Conservation (phyloP, 768 basidiomycete genomes). For the Rhodotorula diobovata region DNA sequence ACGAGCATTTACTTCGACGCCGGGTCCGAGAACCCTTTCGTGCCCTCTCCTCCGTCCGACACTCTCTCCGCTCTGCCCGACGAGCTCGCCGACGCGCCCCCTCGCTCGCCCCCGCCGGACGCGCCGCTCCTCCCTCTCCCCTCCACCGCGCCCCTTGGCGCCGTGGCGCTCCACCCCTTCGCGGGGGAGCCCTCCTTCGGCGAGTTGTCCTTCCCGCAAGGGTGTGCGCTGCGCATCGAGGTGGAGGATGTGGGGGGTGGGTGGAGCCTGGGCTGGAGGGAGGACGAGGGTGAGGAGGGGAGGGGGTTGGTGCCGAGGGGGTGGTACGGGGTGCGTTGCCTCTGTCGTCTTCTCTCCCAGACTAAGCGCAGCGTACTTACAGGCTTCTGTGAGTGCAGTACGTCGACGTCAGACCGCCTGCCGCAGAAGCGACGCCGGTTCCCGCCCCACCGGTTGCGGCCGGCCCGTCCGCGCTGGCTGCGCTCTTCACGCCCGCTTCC, state of each 20-base stretch:
- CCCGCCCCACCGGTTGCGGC: not conserved
- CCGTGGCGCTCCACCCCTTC: constrained; percentile 32
- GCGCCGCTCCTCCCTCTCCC: constrained; percentile 14
- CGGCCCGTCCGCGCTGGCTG: not conserved
- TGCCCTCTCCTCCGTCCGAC: not conserved
- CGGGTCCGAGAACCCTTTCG: constrained; percentile 17
- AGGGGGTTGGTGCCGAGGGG: constrained; percentile 35
- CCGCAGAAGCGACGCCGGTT: not conserved
- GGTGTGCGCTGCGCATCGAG: constrained; percentile 16
- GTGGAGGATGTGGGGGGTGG: constrained; percentile 31
- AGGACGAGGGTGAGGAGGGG: constrained; percentile 15
- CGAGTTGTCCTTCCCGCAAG: constrained; percentile 22
- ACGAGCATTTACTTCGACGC: constrained; percentile 25
- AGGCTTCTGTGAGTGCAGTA: constrained; percentile 6
- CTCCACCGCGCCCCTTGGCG: not conserved
- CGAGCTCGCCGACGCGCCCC: too few species aligned
- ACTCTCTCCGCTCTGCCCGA: not conserved
- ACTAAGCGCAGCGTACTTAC: too few species aligned
- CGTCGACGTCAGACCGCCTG: not conserved
- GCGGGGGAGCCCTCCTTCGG: constrained; percentile 20
- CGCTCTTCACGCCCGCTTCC: too few species aligned
- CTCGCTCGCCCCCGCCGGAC: not conserved
- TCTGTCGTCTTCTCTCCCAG: too few species aligned
- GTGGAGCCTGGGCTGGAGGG: constrained; percentile 31
- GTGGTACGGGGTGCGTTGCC: constrained; percentile 28